Evolutionary conservation across 2,329 filamentous ascomycete genomes (phyloP).

Genomic region (Xylariaceae sp.): DNA sequence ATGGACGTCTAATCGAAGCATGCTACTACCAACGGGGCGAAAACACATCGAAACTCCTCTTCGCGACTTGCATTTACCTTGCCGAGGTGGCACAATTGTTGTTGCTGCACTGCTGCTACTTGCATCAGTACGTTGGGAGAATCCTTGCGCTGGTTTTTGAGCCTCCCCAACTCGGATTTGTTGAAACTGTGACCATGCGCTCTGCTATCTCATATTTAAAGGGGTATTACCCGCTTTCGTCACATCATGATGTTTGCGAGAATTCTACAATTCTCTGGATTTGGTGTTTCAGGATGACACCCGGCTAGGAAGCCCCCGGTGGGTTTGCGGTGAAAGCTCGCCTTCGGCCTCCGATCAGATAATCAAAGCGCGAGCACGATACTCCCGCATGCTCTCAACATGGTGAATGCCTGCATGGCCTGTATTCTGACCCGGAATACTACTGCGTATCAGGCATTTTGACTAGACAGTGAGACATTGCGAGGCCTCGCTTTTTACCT

Average conservation of each 20-base stretch:
- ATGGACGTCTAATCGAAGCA: neutral
- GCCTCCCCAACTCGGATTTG: neutral
- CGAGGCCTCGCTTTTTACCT: conserved; percentile 1
- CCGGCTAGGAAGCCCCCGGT: neutral
- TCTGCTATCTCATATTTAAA: neutral
- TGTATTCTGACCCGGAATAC: neutral
- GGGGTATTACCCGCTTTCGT: neutral
- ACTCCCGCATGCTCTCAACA: neutral
- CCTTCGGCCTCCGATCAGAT: neutral
- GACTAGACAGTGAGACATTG: neutral
- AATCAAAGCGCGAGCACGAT: neutral
- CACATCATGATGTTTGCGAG: neutral
- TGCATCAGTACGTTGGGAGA: neutral
- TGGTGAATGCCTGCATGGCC: neutral
- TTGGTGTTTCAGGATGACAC: conserved; percentile 8
- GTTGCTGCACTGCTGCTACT: neutral
- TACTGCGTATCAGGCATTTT: neutral
- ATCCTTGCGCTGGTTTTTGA: neutral
- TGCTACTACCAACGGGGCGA: neutral
- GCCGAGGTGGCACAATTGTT: neutral
- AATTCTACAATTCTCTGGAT: neutral
- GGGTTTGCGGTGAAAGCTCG: conserved; percentile 1
- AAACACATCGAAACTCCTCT: neutral
- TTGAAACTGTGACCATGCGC: neutral
- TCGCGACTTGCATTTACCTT: neutral